Conservation (phyloP, 169 alveolate species). For the Plasmodium gaboni region DNA sequence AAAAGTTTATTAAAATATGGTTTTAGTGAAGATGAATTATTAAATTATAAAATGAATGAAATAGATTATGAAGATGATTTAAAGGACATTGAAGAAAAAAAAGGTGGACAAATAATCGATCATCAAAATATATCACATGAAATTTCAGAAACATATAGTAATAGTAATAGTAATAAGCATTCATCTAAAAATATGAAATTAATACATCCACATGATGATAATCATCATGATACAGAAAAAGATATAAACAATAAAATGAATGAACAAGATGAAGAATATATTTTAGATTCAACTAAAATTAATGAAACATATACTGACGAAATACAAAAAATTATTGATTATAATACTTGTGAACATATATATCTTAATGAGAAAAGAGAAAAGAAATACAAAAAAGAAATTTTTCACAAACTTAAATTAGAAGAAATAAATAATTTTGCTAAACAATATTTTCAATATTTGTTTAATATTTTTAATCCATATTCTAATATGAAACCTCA, state of each 20-base stretch:
- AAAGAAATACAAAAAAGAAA: constrained; percentile 51
- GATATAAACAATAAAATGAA: not conserved
- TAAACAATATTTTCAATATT: constrained; percentile 54
- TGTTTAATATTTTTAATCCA: constrained; percentile 59
- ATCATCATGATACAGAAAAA: not conserved
- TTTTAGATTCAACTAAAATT: constrained; percentile 34
- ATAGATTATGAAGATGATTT: constrained; percentile 23
- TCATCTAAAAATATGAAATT: constrained; percentile 51
- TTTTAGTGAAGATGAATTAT: constrained; percentile 43
- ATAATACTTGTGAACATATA: constrained; percentile 46
- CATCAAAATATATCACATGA: constrained; percentile 3
- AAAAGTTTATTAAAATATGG: constrained; percentile 51
- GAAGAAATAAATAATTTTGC: constrained; percentile 63
- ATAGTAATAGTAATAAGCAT: not conserved
- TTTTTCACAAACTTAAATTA: constrained; percentile 39
- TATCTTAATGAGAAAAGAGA: constrained; percentile 69
- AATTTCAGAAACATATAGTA: constrained; percentile 15
- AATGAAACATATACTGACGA: constrained; percentile 72
- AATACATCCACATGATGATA: constrained; percentile 9
- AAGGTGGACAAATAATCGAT: not conserved
- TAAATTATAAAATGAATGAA: constrained; percentile 52
- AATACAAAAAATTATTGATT: constrained; percentile 71
- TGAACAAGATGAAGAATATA: constrained; percentile 39
- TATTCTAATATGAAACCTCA: constrained; percentile 51
- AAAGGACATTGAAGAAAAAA: not conserved